Percentiles rank a stretch among this genome's conserved stretches.
Evolutionary conservation across 106 monocot genomes (phyloP).

Genomic region (Acanthochlamys bracteata): DNA sequence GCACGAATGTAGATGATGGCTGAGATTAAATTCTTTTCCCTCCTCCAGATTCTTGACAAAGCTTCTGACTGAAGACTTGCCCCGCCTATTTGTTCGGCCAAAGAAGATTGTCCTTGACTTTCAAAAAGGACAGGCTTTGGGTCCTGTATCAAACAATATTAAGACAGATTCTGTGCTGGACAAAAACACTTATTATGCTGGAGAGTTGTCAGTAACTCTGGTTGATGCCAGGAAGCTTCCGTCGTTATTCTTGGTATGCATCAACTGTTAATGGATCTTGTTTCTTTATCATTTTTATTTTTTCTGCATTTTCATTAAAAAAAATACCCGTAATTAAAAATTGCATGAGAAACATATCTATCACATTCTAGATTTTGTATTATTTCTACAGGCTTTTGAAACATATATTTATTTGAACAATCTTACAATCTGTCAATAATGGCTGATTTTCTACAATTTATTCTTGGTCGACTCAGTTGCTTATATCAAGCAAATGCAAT

Average conservation of each 20-base stretch:
- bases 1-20: too few relatives aligned
- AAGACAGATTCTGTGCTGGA: constrained; percentile 30
- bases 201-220: constrained; percentile 65
- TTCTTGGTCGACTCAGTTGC: too few relatives aligned
- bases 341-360: background rate
- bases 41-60: constrained; percentile 52
- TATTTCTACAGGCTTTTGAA: too few relatives aligned
- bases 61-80: constrained; percentile 68
- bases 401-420: too few relatives aligned
- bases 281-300: background rate
- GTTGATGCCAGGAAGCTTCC: constrained; percentile 78
- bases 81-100: constrained; percentile 70
- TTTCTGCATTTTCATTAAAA: too few relatives aligned
- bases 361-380: too few relatives aligned
- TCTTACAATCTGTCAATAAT: too few relatives aligned
- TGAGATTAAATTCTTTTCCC: too few relatives aligned
- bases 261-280: background rate
- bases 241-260: constrained; percentile 47
- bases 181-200: constrained; percentile 54
- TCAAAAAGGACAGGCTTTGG: constrained; percentile 52
- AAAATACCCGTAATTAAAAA: background rate
- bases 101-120: constrained; percentile 78
- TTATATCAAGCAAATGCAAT: too few relatives aligned
- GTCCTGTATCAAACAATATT: constrained; percentile 40
- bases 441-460: too few relatives aligned